Evolutionary conservation across 495 filamentous ascomycete genomes (phyloP).

Genomic region (Baudoinia panamericana): DNA sequence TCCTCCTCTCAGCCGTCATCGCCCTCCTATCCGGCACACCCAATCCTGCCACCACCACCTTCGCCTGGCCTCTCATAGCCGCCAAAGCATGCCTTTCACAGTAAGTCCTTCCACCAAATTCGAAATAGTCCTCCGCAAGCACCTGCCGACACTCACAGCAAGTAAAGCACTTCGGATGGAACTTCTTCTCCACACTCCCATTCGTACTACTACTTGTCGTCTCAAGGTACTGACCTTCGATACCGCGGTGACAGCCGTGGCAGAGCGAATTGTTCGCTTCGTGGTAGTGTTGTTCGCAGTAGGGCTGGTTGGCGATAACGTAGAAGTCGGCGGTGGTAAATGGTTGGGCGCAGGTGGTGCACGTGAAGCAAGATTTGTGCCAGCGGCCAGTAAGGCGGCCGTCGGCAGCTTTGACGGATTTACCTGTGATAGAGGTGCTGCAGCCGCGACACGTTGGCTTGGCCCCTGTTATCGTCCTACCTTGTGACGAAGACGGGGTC

Average conservation of each 20-base stretch:
- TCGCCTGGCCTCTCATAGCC: conserved; percentile 16
- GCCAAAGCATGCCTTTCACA: conserved; percentile 76
- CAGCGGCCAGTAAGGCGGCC: conserved; percentile 88
- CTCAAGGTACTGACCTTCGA: conserved; percentile 92
- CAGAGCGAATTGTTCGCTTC: conserved; percentile 78
- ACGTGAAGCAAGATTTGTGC: conserved; percentile 88
- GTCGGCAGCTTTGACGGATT: conserved; percentile 86
- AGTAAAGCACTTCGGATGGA: conserved; percentile 75
- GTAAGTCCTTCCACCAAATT: conserved; percentile 52
- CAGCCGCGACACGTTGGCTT: conserved; percentile 82
- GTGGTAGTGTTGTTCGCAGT: conserved; percentile 89
- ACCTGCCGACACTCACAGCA: conserved; percentile 43
- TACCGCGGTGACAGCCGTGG: conserved; percentile 62
- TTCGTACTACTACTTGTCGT: conserved; percentile 31
- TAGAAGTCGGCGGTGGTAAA: conserved; percentile 90
- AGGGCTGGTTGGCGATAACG: conserved; percentile 72
- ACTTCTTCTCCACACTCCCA: conserved; percentile 52
- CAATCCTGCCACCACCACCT: conserved; percentile 5
- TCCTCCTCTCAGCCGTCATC: conserved; percentile 20
- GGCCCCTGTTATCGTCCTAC: conserved; percentile 22
- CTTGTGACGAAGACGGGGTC: neutral
- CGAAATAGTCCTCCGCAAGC: conserved; percentile 43
- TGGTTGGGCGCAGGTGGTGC: conserved; percentile 64
- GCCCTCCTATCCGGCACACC: conserved; percentile 7
- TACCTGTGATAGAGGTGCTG: conserved; percentile 63